These are phyloP conservation scores for Oxyria digyna DNA, from an alignment of 148 eudicot genomes.

Conservation along the genomic window DNA sequence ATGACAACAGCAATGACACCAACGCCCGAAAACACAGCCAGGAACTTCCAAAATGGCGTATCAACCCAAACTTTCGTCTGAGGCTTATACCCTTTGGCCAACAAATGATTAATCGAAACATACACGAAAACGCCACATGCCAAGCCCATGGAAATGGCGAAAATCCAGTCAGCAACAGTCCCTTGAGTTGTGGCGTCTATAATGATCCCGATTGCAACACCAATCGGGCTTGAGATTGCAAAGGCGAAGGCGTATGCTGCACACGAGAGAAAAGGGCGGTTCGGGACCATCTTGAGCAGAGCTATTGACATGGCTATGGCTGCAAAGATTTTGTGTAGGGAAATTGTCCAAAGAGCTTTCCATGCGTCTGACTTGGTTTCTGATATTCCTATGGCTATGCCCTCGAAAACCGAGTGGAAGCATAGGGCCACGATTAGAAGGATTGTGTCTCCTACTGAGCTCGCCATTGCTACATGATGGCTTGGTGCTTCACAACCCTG, in stretches of 20 bases:
- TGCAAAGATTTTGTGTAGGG: constrained; percentile 54
- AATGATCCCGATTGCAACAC: constrained; percentile 49
- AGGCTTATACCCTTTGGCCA: constrained; percentile 40
- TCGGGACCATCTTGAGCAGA: constrained; percentile 45
- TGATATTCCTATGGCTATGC: constrained; percentile 56
- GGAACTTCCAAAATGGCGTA: constrained; percentile 27
- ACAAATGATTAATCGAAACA: constrained; percentile 48
- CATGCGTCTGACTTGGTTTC: constrained; percentile 45
- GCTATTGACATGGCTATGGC: constrained; percentile 65
- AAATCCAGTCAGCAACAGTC: constrained; percentile 47
- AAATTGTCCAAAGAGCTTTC: constrained; percentile 60
- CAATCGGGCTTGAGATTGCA: constrained; percentile 54
- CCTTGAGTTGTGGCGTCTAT: constrained; percentile 50
- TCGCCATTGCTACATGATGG: constrained; percentile 19
- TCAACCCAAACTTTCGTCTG: constrained; percentile 17
- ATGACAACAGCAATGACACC: constrained; percentile 59
- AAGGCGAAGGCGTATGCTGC: constrained; percentile 47
- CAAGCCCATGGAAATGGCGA: constrained; percentile 50
- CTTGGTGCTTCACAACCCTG: neutral
- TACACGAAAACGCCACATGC: constrained; percentile 60
- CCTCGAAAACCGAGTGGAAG: constrained; percentile 62
- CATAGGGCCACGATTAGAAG: constrained; percentile 47
- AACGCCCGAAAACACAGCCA: constrained; percentile 40
- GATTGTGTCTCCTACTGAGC: constrained; percentile 45
- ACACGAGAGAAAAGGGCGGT: constrained; percentile 46